Evolutionary conservation across 2,329 filamentous ascomycete genomes (phyloP), one percentile per base, ranked within the genome.

Genomic region (Ophiostoma populinum): DNA sequence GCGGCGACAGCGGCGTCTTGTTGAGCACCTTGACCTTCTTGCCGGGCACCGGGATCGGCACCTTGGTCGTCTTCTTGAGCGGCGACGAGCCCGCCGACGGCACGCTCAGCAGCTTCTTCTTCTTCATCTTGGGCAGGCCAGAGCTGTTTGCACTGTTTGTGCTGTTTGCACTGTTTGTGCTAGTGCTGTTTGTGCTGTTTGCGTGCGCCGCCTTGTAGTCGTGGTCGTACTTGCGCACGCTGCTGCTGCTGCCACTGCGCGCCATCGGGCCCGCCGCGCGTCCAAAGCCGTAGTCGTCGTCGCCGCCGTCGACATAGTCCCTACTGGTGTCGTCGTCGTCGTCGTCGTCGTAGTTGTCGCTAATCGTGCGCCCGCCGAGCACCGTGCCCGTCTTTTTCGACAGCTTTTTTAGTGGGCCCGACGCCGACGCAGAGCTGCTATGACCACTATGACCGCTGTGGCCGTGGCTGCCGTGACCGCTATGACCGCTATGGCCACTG

Each of bases 371-470:
- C 49, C 67, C 64, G 26, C 59, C 65, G 37, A 68, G 53, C 22
- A 57, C 55, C 7, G 65, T 69, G 40, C 53, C 52, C n/a, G 51
- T 46, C 52, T 69, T 70, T 22, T 9, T 9, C 37, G 59, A 52
- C 50, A 67, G 69, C 13, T 71, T 65, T 52, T 70, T 70, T 49
- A 70, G 71, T 8, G 26, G n/a, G 2, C n/a, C 49, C n/a, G 22
- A 33, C 7, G 25, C 27, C 7, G 33, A 32, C 4, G 36, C n/a
- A 7, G 28, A 27, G 10, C 10, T 10, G 29, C 29, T 21, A n/a
- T n/a, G n/a, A n/a, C n/a, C n/a, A n/a, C n/a, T n/a, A n/a, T n/a
- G n/a, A n/a, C n/a, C n/a, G n/a, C n/a, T n/a, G n/a, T n/a, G n/a
- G n/a, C n/a, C n/a, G n/a, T n/a, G n/a, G n/a, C n/a, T n/a, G n/a